Evolutionary conservation across 2,329 filamentous ascomycete genomes (phyloP), one percentile per base, ranked within the genome.

Genomic region (Penicillium expansum): DNA sequence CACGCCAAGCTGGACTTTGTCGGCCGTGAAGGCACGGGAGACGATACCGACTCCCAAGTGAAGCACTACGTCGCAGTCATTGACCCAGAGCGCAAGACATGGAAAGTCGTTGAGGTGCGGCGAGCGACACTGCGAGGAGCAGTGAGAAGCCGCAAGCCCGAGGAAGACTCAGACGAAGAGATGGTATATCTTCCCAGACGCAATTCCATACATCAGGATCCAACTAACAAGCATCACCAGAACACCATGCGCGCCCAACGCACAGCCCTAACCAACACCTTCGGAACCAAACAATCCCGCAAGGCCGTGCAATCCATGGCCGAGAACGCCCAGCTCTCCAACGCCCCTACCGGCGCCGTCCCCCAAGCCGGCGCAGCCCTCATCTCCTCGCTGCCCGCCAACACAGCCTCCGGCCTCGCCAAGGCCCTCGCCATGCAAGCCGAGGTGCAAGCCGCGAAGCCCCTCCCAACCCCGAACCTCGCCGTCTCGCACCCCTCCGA

Each of bases 31-130:
- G 74, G 74, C 29, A 77, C 80, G 57, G 64, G 62, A 27, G 79
- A 82, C 53, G 74, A 77, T 39, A 75, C 79, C 48, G 80, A 84
- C 56, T 79, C 77, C 30, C 73, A 80, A 58, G 69, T 83, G 55
- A 82, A 82, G 62, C 83, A 87, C 72, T 88, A 87, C 62, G 70
- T 86, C 57, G 85, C 82, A 50, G 75, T 87, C 42, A 85, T 80
- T 63, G 83, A 88, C 60, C 82, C 83, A 0, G 71, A 75, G 27
- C 78, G 77, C 5, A 77, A 78, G 54, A 78, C 77, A 42, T 76
- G 86, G 60, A 77, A 84, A 60, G 69, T 88, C 44, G 74, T 82
- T 10, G 71, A 83, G 70, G 80, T 79, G 22, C 81, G 81, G 56
- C 79, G 81, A 66, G 70, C 86, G 51, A 82, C 78, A 5, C 73